Conservation (phyloP, 768 basidiomycete species). For the Fomitopsis serialis region DNA sequence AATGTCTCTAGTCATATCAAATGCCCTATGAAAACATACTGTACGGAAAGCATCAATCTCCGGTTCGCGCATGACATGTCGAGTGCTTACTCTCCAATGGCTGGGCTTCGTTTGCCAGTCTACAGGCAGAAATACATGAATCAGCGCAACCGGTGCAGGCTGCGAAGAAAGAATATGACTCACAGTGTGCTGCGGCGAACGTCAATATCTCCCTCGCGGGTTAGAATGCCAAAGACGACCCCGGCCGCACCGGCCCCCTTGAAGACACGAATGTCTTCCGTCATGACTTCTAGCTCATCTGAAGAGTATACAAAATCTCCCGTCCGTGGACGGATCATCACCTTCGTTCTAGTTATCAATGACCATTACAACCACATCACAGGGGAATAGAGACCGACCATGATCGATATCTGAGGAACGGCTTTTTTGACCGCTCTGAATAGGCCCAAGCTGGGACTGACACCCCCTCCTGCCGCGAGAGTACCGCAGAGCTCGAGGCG, state of each 20-base stretch:
- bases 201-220: slow-evolving; percentile 52
- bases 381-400: background rate
- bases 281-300: slow-evolving; percentile 65
- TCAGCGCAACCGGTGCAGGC: background rate
- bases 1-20: slow-evolving; percentile 63
- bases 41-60: background rate
- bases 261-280: slow-evolving; percentile 63
- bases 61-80: background rate
- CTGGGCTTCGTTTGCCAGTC: slow-evolving; percentile 50
- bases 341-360: slow-evolving; percentile 23
- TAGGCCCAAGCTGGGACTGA: slow-evolving; percentile 77
- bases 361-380: background rate
- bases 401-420: slow-evolving; percentile 24
- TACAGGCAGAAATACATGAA: slow-evolving; percentile 15
- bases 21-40: slow-evolving; percentile 80
- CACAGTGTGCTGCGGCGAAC: slow-evolving; percentile 51
- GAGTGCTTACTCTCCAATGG: slow-evolving; percentile 64
- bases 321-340: slow-evolving; percentile 73
- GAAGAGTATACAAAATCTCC: slow-evolving; percentile 77
- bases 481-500: slow-evolving; percentile 75
- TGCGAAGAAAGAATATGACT: slow-evolving; percentile 13
- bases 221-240: slow-evolving; percentile 63
- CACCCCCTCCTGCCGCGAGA: slow-evolving; percentile 71
- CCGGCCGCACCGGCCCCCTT: slow-evolving; percentile 54
- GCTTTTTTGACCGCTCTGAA: slow-evolving; percentile 49